These are phyloP conservation scores for Pisolithus thermaeus DNA, from an alignment of 1,284 basidiomycete species.

Conservation along the genomic window DNA sequence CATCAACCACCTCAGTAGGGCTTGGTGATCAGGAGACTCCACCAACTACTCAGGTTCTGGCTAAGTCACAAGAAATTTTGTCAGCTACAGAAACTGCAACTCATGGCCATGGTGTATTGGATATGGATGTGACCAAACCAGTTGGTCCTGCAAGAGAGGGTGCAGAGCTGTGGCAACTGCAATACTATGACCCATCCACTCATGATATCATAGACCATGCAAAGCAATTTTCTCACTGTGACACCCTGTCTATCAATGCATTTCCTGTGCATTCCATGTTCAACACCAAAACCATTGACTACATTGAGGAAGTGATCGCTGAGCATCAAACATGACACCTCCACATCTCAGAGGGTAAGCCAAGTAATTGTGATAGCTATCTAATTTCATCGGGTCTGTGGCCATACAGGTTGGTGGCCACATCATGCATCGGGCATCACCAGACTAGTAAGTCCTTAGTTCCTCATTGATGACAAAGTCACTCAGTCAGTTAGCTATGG, in stretches of 20 bases:
- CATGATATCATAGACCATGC: not conserved
- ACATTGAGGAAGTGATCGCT: not conserved
- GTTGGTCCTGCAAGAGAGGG: not conserved
- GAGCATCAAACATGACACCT: not conserved
- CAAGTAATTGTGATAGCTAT: not conserved
- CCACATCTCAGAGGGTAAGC: not conserved
- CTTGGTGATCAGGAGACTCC: too few relatives aligned
- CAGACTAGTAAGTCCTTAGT: not conserved
- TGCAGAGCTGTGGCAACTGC: not conserved
- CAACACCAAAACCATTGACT: not conserved
- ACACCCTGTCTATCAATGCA: not conserved
- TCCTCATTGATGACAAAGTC: not conserved
- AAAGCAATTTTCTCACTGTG: not conserved
- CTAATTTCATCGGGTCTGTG: not conserved
- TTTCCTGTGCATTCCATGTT: not conserved
- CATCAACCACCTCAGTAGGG: not conserved
- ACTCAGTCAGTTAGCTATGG: constrained; percentile 1
- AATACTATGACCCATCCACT: not conserved
- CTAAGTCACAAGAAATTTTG: not conserved
- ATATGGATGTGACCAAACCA: too few relatives aligned
- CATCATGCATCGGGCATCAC: not conserved
- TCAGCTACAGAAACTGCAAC: too few relatives aligned
- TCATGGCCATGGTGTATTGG: too few relatives aligned
- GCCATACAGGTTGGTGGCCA: constrained; percentile 1
- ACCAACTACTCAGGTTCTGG: not conserved